phyloP scores from a whole-genome alignment of 805 yeast species.

The Ogataea nonfermentans region DNA sequence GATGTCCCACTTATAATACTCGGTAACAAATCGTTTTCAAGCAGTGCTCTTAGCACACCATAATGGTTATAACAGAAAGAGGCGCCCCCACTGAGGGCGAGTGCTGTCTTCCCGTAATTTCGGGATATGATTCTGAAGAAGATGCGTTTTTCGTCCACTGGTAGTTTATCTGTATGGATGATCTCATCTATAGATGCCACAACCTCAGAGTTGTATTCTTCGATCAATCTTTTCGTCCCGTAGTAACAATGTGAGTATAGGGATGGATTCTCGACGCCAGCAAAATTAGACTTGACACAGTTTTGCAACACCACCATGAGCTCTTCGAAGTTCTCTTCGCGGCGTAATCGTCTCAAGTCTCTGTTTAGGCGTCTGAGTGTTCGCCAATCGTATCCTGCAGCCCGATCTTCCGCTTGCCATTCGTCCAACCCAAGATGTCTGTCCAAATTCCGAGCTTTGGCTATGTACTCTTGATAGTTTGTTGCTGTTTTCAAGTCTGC shows the following conservation, averaged over 20 bases:
- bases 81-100: slow-evolving; percentile 78
- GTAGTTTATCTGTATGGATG: slow-evolving; percentile 37
- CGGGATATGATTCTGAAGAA: slow-evolving; percentile 58
- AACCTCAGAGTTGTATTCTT: slow-evolving; percentile 53
- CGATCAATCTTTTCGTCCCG: slow-evolving; percentile 66
- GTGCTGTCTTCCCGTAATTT: slow-evolving; percentile 70
- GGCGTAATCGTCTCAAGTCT: slow-evolving; percentile 39
- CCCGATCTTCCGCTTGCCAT: slow-evolving; percentile 62
- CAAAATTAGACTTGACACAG: slow-evolving; percentile 70
- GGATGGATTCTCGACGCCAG: slow-evolving; percentile 71
- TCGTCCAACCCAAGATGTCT: slow-evolving; percentile 53
- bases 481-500: slow-evolving; percentile 46
- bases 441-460: slow-evolving; percentile 58
- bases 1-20: slow-evolving; percentile 72
- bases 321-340: slow-evolving; percentile 38
- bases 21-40: slow-evolving; percentile 67
- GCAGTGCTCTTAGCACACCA: slow-evolving; percentile 69
- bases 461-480: slow-evolving; percentile 61
- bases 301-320: slow-evolving; percentile 57
- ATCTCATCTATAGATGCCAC: slow-evolving; percentile 45
- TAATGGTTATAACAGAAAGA: slow-evolving; percentile 75
- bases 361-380: slow-evolving; percentile 50
- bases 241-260: slow-evolving; percentile 72
- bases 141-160: slow-evolving; percentile 41
- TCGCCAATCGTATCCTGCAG: slow-evolving; percentile 66